Conservation (phyloP, 2,329 filamentous ascomycete genomes). For the Fusarium sp. region DNA sequence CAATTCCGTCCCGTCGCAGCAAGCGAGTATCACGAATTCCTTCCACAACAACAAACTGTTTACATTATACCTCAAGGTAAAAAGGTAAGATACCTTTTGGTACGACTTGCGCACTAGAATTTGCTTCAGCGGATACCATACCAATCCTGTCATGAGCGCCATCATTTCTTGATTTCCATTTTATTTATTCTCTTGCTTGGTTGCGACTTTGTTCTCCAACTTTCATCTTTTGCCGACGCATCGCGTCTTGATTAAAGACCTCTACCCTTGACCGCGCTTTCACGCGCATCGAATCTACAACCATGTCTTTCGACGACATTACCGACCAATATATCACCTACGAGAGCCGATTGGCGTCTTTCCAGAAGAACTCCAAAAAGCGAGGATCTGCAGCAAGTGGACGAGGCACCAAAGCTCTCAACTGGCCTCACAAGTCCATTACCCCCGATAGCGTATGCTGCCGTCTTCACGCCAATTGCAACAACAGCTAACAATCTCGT, state of each 20-base stretch:
- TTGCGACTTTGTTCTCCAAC: constrained; percentile 18
- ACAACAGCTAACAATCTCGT: constrained; percentile 42
- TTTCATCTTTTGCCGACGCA: constrained; percentile 19
- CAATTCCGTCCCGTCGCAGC: constrained; percentile 8
- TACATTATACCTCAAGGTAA: constrained; percentile 2
- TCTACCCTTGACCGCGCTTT: constrained; percentile 33
- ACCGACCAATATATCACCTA: constrained; percentile 69
- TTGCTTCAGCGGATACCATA: constrained; percentile 1
- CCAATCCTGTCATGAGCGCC: constrained; percentile 37
- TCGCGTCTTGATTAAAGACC: constrained; percentile 33
- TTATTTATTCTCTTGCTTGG: constrained; percentile 8
- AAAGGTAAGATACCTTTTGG: not conserved
- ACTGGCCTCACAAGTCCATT: constrained; percentile 79
- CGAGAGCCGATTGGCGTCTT: constrained; percentile 83
- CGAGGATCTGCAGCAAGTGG: constrained; percentile 73
- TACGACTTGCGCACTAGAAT: constrained; percentile 15
- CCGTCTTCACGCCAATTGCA: constrained; percentile 4
- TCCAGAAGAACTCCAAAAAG: constrained; percentile 75
- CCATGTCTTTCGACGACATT: constrained; percentile 52
- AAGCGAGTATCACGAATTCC: constrained; percentile 34
- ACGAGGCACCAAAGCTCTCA: constrained; percentile 63
- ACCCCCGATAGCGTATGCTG: constrained; percentile 49
- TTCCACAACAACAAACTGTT: constrained; percentile 31
- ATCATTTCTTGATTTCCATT: constrained; percentile 27
- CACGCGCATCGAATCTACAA: constrained; percentile 38